Evolutionary conservation across 1,139 yeast genomes (phyloP).

Genomic region (Lizanozyma gosingica): DNA sequence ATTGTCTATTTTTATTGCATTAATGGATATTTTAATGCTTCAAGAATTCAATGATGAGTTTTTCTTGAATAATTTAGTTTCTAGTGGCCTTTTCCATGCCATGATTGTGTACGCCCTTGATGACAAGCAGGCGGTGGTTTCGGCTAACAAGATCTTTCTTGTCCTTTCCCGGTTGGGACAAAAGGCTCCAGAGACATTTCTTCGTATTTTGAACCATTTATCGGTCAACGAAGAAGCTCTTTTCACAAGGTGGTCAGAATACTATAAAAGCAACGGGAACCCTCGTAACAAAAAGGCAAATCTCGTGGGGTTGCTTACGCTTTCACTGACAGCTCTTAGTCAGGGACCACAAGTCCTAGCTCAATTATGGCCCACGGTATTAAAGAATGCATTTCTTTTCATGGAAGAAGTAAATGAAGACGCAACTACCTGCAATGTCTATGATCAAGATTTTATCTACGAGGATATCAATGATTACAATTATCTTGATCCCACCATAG

Average conservation of each 20-base stretch:
- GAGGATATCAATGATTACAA: constrained; percentile 44
- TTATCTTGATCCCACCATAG: constrained; percentile 36
- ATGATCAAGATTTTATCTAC: constrained; percentile 47
- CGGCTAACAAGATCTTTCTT: constrained; percentile 42
- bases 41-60: constrained; percentile 16
- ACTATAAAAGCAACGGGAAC: constrained; percentile 47
- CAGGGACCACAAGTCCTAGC: constrained; percentile 12
- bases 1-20: constrained; percentile 44
- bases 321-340: constrained; percentile 23
- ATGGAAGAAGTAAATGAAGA: constrained; percentile 69
- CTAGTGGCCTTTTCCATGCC: constrained; percentile 39
- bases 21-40: constrained; percentile 48
- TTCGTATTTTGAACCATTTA: constrained; percentile 25
- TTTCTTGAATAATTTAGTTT: constrained; percentile 28
- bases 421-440: constrained; percentile 54
- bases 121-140: constrained; percentile 39
- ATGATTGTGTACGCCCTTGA: constrained; percentile 40
- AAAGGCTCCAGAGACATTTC: constrained; percentile 36
- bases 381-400: constrained; percentile 49
- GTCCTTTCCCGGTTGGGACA: constrained; percentile 47
- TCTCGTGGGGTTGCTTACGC: constrained; percentile 48
- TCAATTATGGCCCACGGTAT: constrained; percentile 23
- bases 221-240: constrained; percentile 18
- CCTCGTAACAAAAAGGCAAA: constrained; percentile 61
- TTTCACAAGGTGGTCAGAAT: constrained; percentile 25